A percentile compares a stretch with the other conserved stretches of the same genome.
Evolutionary conservation across 176 grass and related monocot genomes (phyloP).

Genomic region (Tillandsia leiboldiana): DNA sequence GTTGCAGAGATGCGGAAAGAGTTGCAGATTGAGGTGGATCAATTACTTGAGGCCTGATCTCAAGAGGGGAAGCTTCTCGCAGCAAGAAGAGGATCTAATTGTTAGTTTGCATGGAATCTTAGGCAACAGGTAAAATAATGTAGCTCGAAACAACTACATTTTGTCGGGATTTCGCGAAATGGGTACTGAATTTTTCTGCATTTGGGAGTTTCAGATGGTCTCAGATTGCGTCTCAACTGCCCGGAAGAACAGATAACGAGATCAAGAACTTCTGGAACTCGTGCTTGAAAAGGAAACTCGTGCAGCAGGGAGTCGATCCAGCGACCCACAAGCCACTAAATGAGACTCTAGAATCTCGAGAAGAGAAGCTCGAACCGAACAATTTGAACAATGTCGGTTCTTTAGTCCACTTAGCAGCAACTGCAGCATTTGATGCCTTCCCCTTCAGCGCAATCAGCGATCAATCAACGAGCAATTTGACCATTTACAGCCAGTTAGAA

Average conservation of each 20-base stretch:
- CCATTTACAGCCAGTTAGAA: background rate
- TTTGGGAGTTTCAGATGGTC: slow-evolving; percentile 49
- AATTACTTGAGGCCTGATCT: slow-evolving; percentile 87
- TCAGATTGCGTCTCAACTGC: slow-evolving; percentile 76
- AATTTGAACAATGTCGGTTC: background rate
- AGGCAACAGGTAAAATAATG: slow-evolving; percentile 48
- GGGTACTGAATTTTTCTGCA: background rate
- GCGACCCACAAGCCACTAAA: slow-evolving; percentile 55
- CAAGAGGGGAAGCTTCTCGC: slow-evolving; percentile 84
- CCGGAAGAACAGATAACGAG: slow-evolving; percentile 84
- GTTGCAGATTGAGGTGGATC: slow-evolving; percentile 84
- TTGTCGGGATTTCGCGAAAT: background rate
- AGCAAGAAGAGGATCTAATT: slow-evolving; percentile 81
- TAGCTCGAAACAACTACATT: background rate
- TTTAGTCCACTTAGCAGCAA: background rate
- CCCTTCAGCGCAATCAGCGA: slow-evolving; percentile 32
- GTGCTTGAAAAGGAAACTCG: too few species aligned
- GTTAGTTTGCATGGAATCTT: slow-evolving; percentile 62
- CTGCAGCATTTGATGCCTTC: slow-evolving; percentile 58
- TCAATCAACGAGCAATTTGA: slow-evolving; percentile 13
- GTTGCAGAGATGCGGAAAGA: too few species aligned
- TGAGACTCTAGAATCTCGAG: background rate
- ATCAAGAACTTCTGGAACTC: too few species aligned
- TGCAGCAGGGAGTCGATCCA: slow-evolving; percentile 67
- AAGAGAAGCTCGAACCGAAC: slow-evolving; percentile 1